These are phyloP conservation scores for Candida tallmaniae DNA, from an alignment of 805 yeast genomes.

Conservation along the genomic window DNA sequence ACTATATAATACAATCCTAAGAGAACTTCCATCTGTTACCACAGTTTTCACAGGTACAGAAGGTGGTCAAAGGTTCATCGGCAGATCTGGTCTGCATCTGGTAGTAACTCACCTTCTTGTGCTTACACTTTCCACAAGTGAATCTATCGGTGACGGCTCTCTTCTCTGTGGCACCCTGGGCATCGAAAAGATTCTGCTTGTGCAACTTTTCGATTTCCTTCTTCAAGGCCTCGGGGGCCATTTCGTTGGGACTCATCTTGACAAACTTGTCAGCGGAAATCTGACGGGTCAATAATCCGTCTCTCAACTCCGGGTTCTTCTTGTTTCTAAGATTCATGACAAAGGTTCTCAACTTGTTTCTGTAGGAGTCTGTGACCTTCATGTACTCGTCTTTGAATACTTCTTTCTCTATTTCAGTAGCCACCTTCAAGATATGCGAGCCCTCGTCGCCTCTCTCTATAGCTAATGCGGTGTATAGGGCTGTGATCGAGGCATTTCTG, in stretches of 20 bases:
- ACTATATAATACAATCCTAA: slow-evolving; percentile 29
- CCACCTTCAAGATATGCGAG: slow-evolving; percentile 54
- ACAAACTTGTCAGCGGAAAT: slow-evolving; percentile 63
- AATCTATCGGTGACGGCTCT: slow-evolving; percentile 95
- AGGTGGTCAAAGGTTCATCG: slow-evolving; percentile 97
- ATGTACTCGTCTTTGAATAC: slow-evolving; percentile 60
- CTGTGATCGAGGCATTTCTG: slow-evolving; percentile 79
- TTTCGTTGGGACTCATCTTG: slow-evolving; percentile 84
- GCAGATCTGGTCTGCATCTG: slow-evolving; percentile 98
- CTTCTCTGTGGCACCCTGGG: slow-evolving; percentile 95
- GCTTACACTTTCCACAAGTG: slow-evolving; percentile 96
- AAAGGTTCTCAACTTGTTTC: slow-evolving; percentile 80
- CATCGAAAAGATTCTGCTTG: slow-evolving; percentile 87
- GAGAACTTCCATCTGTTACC: slow-evolving; percentile 98
- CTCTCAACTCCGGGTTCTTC: slow-evolving; percentile 81
- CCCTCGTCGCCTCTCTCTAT: slow-evolving; percentile 63
- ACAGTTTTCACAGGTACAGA: slow-evolving; percentile 96
- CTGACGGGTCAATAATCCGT: slow-evolving; percentile 61
- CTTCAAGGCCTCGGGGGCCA: slow-evolving; percentile 90
- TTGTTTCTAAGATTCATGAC: slow-evolving; percentile 85
- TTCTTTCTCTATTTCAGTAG: slow-evolving; percentile 69
- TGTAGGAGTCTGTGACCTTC: slow-evolving; percentile 56
- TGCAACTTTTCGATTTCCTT: slow-evolving; percentile 81
- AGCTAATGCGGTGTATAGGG: slow-evolving; percentile 85
- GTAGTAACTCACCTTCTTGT: slow-evolving; percentile 92